These are phyloP conservation scores for Bruguiera hainesii DNA, from an alignment of 441 rosid genomes.

Conservation along the genomic window DNA sequence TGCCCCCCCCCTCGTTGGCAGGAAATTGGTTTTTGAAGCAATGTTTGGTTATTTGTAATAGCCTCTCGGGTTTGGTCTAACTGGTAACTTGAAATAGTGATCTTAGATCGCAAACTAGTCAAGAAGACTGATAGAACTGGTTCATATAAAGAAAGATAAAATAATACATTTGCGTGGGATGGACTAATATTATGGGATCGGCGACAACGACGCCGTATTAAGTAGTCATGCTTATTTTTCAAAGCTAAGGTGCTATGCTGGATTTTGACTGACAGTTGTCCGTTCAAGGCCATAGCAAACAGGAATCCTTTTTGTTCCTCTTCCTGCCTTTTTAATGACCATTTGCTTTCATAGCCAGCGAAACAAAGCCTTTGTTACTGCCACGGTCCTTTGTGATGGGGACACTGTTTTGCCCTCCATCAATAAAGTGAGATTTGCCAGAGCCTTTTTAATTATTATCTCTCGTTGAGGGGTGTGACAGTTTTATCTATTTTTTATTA, in stretches of 20 bases:
- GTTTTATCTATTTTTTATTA: too few relatives aligned
- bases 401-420: constrained; percentile 1
- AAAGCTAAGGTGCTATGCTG: neutral
- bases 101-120: too few relatives aligned
- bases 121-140: neutral
- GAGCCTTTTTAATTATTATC: too few relatives aligned
- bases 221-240: neutral
- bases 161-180: constrained; percentile 22
- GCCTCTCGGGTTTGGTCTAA: too few relatives aligned
- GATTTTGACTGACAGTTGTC: constrained; percentile 1
- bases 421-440: too few relatives aligned
- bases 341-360: constrained; percentile 20
- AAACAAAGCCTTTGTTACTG: constrained; percentile 16
- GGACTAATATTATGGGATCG: constrained; percentile 17
- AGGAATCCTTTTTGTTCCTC: constrained; percentile 12
- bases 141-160: neutral
- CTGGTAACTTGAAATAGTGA: too few relatives aligned
- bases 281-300: constrained; percentile 16
- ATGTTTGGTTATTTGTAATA: too few relatives aligned
- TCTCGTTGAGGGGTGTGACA: too few relatives aligned
- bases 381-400: constrained; percentile 17
- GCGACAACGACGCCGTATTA: constrained; percentile 8
- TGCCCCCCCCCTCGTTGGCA: too few relatives aligned
- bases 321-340: constrained; percentile 9
- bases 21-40: too few relatives aligned